Base-by-base conservation (phyloP, 2,329 filamentous ascomycete species). In the Beauveria sp. region DNA sequence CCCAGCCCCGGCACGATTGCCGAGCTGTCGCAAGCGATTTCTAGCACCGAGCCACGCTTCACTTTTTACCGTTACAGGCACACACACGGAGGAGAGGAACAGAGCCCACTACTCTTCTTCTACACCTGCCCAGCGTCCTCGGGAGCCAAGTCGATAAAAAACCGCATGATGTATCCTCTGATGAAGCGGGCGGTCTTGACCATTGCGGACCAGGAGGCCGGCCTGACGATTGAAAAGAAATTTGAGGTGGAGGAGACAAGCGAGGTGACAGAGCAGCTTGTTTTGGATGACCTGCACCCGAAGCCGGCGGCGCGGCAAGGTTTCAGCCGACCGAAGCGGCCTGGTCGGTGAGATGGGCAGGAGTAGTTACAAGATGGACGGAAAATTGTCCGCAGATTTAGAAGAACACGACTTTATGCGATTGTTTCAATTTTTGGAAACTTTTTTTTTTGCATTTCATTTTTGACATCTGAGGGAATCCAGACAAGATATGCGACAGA, bases 131-230 rank as follows among this genome's bases (percentile, higher is more conserved):
- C 91, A 0, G 77, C 82, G 8, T 80, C 87, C 5, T 76, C 83
- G 0, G 82, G 78, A 30, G 84, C 81, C 57, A 90, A 86, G 75
- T 78, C 83, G 57, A 89, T 94, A 77, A 92, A 91, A 77, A 88
- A 89, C 75, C 82, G 90, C 65, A 96, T 96, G 91, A 75, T 94
- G 69, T 94, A 94, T 71, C 89, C 90, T 40, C 77, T 87, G 28
- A 87, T 86, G 77, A 87, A 86, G 74, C 79, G 83, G 12, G 82
- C 84, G 26, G 88, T 90, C 3, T 77, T 92, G 34, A 75, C 78
- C n/a, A 72, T 87, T 40, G 90, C 89, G 20, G 83, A 86, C 67
- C 75, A 75, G 41, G 84, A 90, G 66, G 87, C 84, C 1, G 86
- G 85, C 0, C 69, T 93, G 55, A 79, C 77, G 61, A 77, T 91